Conservation (phyloP, 1,284 basidiomycete species). For the Leccinum pachyderme region DNA sequence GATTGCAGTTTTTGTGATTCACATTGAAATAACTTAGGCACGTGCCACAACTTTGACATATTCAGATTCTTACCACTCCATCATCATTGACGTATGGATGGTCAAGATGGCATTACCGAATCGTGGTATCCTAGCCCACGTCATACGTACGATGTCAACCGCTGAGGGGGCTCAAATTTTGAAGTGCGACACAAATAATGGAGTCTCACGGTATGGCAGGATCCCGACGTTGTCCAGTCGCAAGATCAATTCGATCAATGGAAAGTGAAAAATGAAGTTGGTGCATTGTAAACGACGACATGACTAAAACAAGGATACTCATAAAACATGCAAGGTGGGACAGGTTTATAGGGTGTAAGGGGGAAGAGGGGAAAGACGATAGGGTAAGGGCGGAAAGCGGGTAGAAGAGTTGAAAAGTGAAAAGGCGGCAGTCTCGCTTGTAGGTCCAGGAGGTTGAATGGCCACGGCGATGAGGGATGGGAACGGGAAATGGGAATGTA, state of each 20-base stretch:
- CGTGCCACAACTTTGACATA: no score
- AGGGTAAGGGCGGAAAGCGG: background rate
- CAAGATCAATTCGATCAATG: background rate
- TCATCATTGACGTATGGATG: no score
- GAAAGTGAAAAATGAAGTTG: background rate
- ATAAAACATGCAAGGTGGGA: background rate
- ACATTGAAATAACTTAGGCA: no score
- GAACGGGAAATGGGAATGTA: constrained; percentile 1
- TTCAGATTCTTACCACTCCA: no score
- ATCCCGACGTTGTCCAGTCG: background rate
- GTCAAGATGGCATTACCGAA: no score
- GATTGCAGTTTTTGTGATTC: no score
- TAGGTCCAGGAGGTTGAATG: background rate
- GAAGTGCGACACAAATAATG: no score
- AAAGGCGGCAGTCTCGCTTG: background rate
- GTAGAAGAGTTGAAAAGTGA: background rate
- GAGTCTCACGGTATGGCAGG: no score
- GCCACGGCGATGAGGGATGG: background rate
- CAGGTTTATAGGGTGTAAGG: background rate
- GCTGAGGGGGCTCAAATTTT: no score
- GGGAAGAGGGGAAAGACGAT: background rate
- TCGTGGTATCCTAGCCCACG: no score
- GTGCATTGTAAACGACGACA: background rate
- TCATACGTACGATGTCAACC: no score
- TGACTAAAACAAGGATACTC: background rate